Evolutionary conservation across 768 basidiomycete species (phyloP).

Genomic region (Coprinopsis marcescibilis): DNA sequence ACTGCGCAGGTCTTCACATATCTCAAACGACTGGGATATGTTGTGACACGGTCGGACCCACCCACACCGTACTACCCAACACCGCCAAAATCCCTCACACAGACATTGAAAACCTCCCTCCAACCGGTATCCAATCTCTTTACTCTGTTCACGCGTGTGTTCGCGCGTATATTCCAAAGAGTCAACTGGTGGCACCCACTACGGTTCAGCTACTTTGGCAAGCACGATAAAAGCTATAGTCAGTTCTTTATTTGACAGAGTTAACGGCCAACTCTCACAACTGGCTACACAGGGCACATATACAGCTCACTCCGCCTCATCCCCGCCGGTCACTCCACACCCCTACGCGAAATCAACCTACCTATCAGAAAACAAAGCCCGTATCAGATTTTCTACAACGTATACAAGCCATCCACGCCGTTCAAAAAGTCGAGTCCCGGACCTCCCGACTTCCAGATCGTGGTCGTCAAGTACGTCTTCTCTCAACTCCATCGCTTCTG

Average conservation of each 20-base stretch:
- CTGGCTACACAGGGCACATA: slow-evolving; percentile 45
- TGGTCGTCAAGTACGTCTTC: slow-evolving; percentile 71
- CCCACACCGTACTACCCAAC: slow-evolving; percentile 50
- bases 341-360: slow-evolving; percentile 34
- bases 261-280: slow-evolving; percentile 6
- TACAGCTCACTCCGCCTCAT: slow-evolving; percentile 71
- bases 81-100: slow-evolving; percentile 31
- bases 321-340: slow-evolving; percentile 52
- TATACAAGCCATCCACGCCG: slow-evolving; percentile 86
- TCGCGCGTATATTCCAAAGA: slow-evolving; percentile 24
- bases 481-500: not conserved
- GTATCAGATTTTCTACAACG: slow-evolving; percentile 81
- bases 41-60: slow-evolving; percentile 69
- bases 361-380: slow-evolving; percentile 31
- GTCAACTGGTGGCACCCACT: slow-evolving; percentile 68
- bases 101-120: slow-evolving; percentile 24
- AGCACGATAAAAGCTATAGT: slow-evolving; percentile 50
- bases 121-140: slow-evolving; percentile 29
- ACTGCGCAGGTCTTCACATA: slow-evolving; percentile 81
- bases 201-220: slow-evolving; percentile 40
- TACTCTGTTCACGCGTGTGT: slow-evolving; percentile 25
- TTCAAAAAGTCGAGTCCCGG: slow-evolving; percentile 76
- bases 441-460: slow-evolving; percentile 79
- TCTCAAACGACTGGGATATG: slow-evolving; percentile 87
- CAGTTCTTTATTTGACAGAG: slow-evolving; percentile 17